Evolutionary conservation across 768 basidiomycete species (phyloP).

Genomic region (Rhodotorula paludigena): DNA sequence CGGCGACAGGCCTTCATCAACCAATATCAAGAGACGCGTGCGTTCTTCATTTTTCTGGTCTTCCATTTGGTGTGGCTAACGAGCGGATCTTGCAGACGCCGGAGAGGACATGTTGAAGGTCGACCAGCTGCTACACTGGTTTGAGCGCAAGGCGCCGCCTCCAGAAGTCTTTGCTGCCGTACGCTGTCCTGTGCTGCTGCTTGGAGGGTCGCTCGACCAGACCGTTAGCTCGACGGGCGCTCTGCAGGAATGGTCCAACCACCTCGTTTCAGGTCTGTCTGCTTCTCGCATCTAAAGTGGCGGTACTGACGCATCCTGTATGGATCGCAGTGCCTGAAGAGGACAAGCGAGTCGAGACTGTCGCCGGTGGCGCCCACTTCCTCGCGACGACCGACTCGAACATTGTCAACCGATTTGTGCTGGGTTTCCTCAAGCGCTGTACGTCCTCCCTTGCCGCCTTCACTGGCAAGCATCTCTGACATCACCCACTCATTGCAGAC

Average conservation of each 20-base stretch:
- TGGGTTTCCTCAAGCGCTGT: conserved; percentile 20
- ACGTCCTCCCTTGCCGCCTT: background rate
- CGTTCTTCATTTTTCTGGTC: background rate
- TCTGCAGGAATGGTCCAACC: conserved; percentile 17
- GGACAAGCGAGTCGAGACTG: conserved; percentile 9
- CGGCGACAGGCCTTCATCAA: conserved; percentile 4
- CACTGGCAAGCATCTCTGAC: background rate
- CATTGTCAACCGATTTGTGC: conserved; percentile 17
- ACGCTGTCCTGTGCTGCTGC: conserved; percentile 7
- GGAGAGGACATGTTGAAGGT: conserved; percentile 1
- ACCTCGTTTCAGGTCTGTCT: conserved; percentile 9
- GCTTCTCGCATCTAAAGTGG: fast-evolving
- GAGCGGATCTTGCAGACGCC: background rate
- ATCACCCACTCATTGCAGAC: background rate
- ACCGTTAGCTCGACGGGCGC: conserved; percentile 10
- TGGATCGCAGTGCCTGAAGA: conserved; percentile 11
- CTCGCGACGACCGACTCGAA: conserved; percentile 17
- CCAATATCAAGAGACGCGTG: conserved; percentile 20
- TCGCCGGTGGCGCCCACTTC: conserved; percentile 12
- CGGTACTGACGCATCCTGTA: too few relatives aligned
- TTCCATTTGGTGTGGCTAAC: too few relatives aligned
- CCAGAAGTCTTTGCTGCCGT: conserved; percentile 11
- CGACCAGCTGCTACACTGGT: conserved; percentile 16
- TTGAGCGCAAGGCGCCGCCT: conserved; percentile 7
- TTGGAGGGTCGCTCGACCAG: conserved; percentile 15